These are phyloP conservation scores for Thelonectria discophora DNA, from an alignment of 2,329 filamentous ascomycete species.

Conservation along the genomic window DNA sequence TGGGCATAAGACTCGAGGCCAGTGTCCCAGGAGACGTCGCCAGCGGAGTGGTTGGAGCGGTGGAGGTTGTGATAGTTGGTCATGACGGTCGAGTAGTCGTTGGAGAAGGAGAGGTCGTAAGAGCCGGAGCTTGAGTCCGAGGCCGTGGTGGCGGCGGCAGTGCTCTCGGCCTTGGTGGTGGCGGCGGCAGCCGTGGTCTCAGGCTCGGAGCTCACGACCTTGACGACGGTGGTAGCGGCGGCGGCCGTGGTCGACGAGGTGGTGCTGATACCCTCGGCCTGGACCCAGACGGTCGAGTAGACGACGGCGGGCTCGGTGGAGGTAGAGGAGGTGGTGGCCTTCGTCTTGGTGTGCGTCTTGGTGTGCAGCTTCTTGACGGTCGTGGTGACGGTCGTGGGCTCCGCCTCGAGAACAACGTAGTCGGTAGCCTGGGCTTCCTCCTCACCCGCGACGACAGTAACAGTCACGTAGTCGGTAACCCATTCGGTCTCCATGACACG, in stretches of 20 bases:
- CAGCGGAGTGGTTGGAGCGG: conserved; percentile 81
- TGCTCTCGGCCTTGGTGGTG: not conserved
- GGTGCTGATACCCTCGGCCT: not conserved
- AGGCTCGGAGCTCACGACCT: too few relatives aligned
- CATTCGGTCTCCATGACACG: conserved; percentile 52
- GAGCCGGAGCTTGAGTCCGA: conserved; percentile 16
- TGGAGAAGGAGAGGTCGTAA: conserved; percentile 22
- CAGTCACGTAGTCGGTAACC: conserved; percentile 54
- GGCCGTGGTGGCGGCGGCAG: not conserved
- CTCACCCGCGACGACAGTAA: conserved; percentile 54
- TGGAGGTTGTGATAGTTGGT: conserved; percentile 86
- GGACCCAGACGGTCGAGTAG: conserved; percentile 12
- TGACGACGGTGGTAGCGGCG: not conserved
- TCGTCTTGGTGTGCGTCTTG: conserved; percentile 20
- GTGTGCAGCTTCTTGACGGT: conserved; percentile 16
- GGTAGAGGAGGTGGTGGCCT: conserved; percentile 7
- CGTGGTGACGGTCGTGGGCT: conserved; percentile 23
- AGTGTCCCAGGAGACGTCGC: conserved; percentile 71
- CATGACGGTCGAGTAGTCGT: conserved; percentile 51
- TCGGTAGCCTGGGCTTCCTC: conserved; percentile 32
- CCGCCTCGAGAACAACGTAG: conserved; percentile 38
- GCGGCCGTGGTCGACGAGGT: not conserved
- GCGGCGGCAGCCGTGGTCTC: too few relatives aligned
- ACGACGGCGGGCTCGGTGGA: not conserved
- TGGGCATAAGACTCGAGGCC: conserved; percentile 71